Evolutionary conservation across 148 eudicot species (phyloP).

Genomic region (Salicornia ramosissima): DNA sequence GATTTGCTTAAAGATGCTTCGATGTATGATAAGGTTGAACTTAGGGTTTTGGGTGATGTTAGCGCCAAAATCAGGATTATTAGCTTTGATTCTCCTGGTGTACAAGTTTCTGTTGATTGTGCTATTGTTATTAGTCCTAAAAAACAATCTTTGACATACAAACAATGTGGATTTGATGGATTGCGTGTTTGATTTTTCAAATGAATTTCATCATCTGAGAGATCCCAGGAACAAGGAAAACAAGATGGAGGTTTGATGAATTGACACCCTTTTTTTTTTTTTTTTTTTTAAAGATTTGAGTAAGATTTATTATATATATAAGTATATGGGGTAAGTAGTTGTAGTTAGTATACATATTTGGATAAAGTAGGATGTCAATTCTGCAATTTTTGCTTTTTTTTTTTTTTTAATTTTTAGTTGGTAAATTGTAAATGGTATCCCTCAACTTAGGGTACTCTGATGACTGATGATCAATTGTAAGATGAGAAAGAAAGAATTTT

Average conservation of each 20-base stretch:
- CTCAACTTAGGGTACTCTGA: slow-evolving; percentile 17
- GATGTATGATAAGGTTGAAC: slow-evolving; percentile 73
- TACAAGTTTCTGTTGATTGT: slow-evolving; percentile 84
- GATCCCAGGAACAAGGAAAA: too few species aligned
- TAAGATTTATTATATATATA: too few species aligned
- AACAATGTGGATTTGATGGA: slow-evolving; percentile 92
- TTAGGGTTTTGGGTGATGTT: slow-evolving; percentile 80
- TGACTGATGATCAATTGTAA: slow-evolving; percentile 21
- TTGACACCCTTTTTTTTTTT: too few species aligned
- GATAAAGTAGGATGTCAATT: too few species aligned
- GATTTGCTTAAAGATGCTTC: slow-evolving; percentile 67
- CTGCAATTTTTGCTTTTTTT: too few species aligned
- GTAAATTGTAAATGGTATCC: slow-evolving; percentile 21
- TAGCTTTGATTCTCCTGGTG: slow-evolving; percentile 76
- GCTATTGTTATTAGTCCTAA: slow-evolving; percentile 77
- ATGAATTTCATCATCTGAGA: too few species aligned
- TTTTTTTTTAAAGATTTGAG: too few species aligned
- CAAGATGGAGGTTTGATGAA: too few species aligned
- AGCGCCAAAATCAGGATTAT: slow-evolving; percentile 83
- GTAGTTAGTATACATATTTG: too few species aligned
- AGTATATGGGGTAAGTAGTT: too few species aligned
- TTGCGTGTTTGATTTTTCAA: slow-evolving; percentile 51
- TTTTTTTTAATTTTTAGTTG: neutral
- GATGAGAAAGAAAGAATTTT: slow-evolving; percentile 5
- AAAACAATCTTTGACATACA: slow-evolving; percentile 64